phyloP scores from a whole-genome alignment of 495 filamentous ascomycete species.

The Chaetomium cochliodes region DNA sequence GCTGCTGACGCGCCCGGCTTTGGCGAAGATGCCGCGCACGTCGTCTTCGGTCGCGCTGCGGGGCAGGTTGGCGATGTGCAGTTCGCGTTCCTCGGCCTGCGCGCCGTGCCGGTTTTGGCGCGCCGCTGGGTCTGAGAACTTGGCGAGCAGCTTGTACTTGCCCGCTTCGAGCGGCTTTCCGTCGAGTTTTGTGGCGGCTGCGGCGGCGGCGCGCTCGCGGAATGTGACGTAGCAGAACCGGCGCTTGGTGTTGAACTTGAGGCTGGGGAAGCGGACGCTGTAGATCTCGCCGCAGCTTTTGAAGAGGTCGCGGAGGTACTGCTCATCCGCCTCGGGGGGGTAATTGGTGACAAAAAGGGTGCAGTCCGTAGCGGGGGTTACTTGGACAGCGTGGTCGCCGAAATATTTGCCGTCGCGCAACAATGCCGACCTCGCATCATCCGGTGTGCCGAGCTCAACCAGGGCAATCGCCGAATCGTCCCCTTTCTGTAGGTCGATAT shows the following conservation, averaged over 20 bases:
- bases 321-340: slow-evolving; percentile 78
- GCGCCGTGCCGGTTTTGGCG: slow-evolving; percentile 82
- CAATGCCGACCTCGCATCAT: slow-evolving; percentile 78
- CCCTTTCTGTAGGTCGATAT: slow-evolving; percentile 61
- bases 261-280: slow-evolving; percentile 82
- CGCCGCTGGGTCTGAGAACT: slow-evolving; percentile 76
- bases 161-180: slow-evolving; percentile 61
- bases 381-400: slow-evolving; percentile 65
- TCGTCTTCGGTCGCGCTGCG: slow-evolving; percentile 64
- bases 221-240: slow-evolving; percentile 96
- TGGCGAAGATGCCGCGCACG: slow-evolving; percentile 64
- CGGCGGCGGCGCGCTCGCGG: slow-evolving; percentile 59
- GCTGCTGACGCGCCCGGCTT: slow-evolving; percentile 70
- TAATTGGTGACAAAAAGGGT: slow-evolving; percentile 92
- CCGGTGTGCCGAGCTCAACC: slow-evolving; percentile 78
- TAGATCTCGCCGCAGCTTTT: slow-evolving; percentile 73
- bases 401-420: slow-evolving; percentile 75
- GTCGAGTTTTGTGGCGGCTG: slow-evolving; percentile 67
- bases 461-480: slow-evolving; percentile 63
- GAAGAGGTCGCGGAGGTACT: slow-evolving; percentile 76
- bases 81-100: slow-evolving; percentile 76
- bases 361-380: slow-evolving; percentile 67
- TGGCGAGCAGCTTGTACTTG: slow-evolving; percentile 64
- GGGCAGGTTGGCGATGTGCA: slow-evolving; percentile 78
- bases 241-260: slow-evolving; percentile 82